A percentile compares a stretch with the other conserved stretches of the same genome.
Conservation (phyloP, 1,284 basidiomycete genomes). For the Pulchroboletus neoregius region DNA sequence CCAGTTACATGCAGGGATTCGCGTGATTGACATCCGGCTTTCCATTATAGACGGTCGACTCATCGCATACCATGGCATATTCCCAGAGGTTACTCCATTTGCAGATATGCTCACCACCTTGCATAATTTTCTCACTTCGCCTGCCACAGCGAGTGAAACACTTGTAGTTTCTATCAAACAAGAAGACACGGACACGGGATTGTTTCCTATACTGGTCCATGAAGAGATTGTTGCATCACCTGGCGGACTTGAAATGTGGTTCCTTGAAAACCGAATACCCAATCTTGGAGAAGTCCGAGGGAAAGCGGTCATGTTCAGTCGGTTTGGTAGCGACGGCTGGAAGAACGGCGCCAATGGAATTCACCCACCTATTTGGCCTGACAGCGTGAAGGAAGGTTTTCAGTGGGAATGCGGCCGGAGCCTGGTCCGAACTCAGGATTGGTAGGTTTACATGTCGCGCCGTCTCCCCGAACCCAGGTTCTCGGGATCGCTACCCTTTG, state of each 20-base stretch:
- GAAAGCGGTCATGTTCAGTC: conserved; percentile 75
- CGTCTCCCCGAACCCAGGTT: neutral
- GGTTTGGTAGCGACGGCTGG: conserved; percentile 68
- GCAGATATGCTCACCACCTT: conserved; percentile 57
- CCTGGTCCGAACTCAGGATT: conserved; percentile 74
- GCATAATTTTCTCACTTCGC: conserved; percentile 59
- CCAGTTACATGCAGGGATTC: conserved; percentile 68
- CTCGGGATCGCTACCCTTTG: neutral
- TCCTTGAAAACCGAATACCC: conserved; percentile 73
- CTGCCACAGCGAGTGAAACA: conserved; percentile 60
- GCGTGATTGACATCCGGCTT: conserved; percentile 78
- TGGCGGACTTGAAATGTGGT: conserved; percentile 70
- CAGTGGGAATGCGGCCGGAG: conserved; percentile 69
- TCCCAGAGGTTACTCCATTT: conserved; percentile 68
- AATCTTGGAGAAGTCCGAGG: conserved; percentile 78
- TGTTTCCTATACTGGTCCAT: conserved; percentile 66
- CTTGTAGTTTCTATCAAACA: conserved; percentile 85
- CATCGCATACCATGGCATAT: conserved; percentile 76
- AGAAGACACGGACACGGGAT: conserved; percentile 54
- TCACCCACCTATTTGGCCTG: conserved; percentile 78
- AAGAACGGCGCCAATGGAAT: conserved; percentile 71
- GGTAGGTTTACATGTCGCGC: conserved; percentile 45
- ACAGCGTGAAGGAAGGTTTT: conserved; percentile 68
- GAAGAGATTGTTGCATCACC: conserved; percentile 55
- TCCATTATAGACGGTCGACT: conserved; percentile 60